A percentile compares a stretch with the other conserved stretches of the same genome.
Conservation (phyloP, 441 rosid species). For the Metrosideros polymorpha region DNA sequence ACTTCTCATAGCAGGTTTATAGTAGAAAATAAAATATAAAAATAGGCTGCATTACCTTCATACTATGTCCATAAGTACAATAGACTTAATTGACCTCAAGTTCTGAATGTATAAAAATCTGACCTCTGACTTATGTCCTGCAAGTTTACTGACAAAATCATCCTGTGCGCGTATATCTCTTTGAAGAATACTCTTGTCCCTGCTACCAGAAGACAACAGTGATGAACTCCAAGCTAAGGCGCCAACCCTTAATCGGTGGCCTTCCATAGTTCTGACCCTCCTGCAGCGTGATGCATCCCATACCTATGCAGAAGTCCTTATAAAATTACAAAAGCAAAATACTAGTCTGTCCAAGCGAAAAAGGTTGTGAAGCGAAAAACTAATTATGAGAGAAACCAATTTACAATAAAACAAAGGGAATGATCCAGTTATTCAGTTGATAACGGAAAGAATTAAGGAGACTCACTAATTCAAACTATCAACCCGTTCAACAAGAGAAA, state of each 20-base stretch:
- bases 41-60: not conserved
- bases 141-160: conserved; percentile 73
- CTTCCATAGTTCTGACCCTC: conserved; percentile 87
- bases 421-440: not conserved
- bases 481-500: not conserved
- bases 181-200: conserved; percentile 88
- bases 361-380: not conserved
- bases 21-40: not conserved
- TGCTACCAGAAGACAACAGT: conserved; percentile 83
- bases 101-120: conserved; percentile 1
- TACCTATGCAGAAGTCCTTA: conserved; percentile 27
- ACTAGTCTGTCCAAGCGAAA: not conserved
- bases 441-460: not conserved
- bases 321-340: not conserved
- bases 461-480: not conserved
- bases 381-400: not conserved
- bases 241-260: conserved; percentile 83
- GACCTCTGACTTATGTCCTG: conserved; percentile 92
- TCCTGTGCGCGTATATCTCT: conserved; percentile 75
- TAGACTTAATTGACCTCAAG: not conserved
- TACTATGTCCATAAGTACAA: not conserved
- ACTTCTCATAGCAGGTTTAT: not conserved
- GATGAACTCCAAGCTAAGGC: conserved; percentile 90
- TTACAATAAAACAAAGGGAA: not conserved
- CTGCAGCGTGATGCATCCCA: conserved; percentile 90